phyloP scores from a whole-genome alignment of 2,329 filamentous ascomycete species.

The Sphaerulina musiva region DNA sequence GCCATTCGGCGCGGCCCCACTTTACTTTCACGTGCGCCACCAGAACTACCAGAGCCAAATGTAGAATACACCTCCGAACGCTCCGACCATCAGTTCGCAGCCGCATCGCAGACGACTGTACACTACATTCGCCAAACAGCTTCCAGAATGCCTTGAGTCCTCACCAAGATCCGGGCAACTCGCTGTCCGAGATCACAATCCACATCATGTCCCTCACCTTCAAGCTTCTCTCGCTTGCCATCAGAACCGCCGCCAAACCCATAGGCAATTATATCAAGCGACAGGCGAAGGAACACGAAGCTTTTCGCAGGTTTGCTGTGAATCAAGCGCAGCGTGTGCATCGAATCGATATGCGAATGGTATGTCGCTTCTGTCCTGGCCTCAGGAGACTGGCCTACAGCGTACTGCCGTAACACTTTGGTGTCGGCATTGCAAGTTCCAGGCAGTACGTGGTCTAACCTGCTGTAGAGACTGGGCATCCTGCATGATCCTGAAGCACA shows the following conservation, averaged over 20 bases:
- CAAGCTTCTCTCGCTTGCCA: constrained; percentile 58
- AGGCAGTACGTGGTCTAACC: too few species aligned
- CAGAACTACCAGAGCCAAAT: too few species aligned
- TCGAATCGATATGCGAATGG: constrained; percentile 60
- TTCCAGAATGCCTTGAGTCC: background rate
- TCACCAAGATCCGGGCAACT: background rate
- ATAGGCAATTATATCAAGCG: constrained; percentile 62
- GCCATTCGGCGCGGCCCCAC: too few species aligned
- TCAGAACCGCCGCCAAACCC: constrained; percentile 61
- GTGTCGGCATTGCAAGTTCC: too few species aligned
- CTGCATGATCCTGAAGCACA: constrained; percentile 56
- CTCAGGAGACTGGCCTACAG: too few species aligned
- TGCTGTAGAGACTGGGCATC: constrained; percentile 48
- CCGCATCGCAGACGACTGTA: background rate
- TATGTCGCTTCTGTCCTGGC: too few species aligned
- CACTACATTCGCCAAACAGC: background rate
- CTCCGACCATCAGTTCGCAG: too few species aligned
- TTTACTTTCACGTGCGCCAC: background rate
- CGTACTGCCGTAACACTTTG: too few species aligned
- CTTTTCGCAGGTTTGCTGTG: constrained; percentile 57
- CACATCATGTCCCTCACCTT: constrained; percentile 56
- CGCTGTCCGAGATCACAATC: background rate
- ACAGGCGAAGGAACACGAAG: constrained; percentile 62
- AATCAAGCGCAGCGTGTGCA: constrained; percentile 59
- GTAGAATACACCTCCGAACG: background rate